phyloP scores from a whole-genome alignment of 768 basidiomycete genomes.

The Hericium rajendrae region DNA sequence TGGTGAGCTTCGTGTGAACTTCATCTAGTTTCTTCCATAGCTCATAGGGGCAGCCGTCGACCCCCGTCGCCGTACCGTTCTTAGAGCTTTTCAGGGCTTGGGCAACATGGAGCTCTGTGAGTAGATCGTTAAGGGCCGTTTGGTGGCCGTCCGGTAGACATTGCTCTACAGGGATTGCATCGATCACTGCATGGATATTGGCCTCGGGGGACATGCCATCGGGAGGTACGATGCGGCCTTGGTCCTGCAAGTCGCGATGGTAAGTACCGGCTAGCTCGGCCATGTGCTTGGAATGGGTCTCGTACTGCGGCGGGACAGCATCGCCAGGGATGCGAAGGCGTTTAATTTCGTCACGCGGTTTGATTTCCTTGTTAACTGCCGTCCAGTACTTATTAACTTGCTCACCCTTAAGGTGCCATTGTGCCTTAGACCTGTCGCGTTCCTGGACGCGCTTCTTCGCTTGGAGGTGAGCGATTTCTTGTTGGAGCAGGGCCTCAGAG shows the following conservation, averaged over 20 bases:
- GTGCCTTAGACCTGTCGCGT: not conserved
- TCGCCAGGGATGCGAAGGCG: not conserved
- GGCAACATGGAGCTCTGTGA: no score
- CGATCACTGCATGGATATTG: fast-evolving
- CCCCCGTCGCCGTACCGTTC: not conserved
- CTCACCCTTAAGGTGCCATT: not conserved
- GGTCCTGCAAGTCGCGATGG: not conserved
- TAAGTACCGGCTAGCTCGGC: not conserved
- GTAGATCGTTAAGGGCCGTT: no score
- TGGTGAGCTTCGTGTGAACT: no score
- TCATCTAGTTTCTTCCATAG: not conserved
- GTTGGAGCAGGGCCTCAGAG: not conserved
- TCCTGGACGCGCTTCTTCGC: not conserved
- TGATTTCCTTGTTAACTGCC: not conserved
- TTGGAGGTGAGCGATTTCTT: not conserved
- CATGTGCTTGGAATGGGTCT: not conserved
- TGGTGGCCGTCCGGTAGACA: not conserved
- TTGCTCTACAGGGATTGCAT: not conserved
- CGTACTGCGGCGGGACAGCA: not conserved
- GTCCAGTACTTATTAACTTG: not conserved
- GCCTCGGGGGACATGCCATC: not conserved
- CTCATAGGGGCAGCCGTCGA: conserved; percentile 1
- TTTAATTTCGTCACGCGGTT: not conserved
- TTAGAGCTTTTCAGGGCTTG: not conserved
- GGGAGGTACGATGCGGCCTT: not conserved